phyloP scores from a whole-genome alignment of 2,329 filamentous ascomycete species.

The Drechslera avenae region DNA sequence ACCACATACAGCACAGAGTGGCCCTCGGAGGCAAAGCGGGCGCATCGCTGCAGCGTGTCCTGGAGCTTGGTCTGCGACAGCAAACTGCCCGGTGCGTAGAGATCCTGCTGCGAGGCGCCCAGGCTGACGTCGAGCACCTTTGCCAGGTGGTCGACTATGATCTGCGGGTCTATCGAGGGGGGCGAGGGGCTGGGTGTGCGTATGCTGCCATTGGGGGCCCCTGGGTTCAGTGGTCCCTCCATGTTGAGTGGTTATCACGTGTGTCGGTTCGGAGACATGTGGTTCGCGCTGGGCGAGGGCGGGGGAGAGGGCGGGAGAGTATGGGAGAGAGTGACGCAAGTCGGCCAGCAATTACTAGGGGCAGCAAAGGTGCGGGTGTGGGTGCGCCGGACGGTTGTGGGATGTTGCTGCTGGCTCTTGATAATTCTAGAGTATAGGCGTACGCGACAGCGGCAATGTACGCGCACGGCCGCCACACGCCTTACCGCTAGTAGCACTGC shows the following conservation, averaged over 20 bases:
- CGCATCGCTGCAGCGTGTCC: conserved; percentile 86
- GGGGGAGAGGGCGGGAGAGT: conserved; percentile 15
- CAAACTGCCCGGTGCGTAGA: conserved; percentile 81
- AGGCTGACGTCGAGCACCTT: conserved; percentile 56
- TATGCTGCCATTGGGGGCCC: conserved; percentile 47
- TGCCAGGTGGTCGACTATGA: conserved; percentile 56
- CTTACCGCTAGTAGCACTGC: conserved; percentile 21
- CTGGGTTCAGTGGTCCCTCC: conserved; percentile 51
- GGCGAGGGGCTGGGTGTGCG: conserved; percentile 46
- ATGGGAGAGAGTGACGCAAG: conserved; percentile 8
- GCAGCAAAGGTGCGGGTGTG: conserved; percentile 13
- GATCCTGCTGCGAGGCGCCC: conserved; percentile 68
- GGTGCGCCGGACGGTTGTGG: conserved; percentile 25
- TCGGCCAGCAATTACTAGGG: conserved; percentile 8
- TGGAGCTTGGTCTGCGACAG: conserved; percentile 72
- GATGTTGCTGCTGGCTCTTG: conserved; percentile 30
- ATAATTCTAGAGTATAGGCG: conserved; percentile 17
- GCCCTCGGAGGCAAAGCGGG: conserved; percentile 85
- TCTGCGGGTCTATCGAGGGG: conserved; percentile 53
- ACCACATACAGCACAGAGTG: conserved; percentile 90
- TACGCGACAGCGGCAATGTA: conserved; percentile 20
- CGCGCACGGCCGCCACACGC: conserved; percentile 16
- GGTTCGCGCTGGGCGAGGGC: conserved; percentile 26
- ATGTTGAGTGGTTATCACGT: conserved; percentile 40
- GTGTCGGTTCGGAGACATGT: conserved; percentile 40